These are phyloP conservation scores for Xylariales sp. DNA, from an alignment of 2,329 filamentous ascomycete species.

Conservation along the genomic window DNA sequence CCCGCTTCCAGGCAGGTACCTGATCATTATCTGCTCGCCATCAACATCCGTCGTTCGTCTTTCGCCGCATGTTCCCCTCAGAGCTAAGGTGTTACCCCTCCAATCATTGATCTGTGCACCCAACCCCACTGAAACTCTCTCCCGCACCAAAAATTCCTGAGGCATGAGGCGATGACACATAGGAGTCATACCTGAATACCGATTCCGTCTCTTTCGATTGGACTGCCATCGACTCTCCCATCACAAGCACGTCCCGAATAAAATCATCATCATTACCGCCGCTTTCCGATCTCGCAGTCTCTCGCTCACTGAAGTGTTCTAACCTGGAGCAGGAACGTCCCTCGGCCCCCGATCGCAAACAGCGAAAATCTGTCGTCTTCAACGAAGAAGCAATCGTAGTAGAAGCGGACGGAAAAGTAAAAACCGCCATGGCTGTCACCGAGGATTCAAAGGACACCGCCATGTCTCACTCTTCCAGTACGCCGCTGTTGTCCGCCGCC, in stretches of 20 bases:
- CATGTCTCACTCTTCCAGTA: constrained; percentile 70
- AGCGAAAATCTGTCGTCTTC: constrained; percentile 92
- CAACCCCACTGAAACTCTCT: background rate
- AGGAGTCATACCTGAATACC: constrained; percentile 1
- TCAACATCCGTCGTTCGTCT: no score
- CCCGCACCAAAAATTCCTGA: constrained; percentile 1
- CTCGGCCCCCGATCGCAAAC: constrained; percentile 53
- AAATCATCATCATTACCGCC: no score
- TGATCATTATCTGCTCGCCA: no score
- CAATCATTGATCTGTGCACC: constrained; percentile 1
- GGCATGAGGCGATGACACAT: background rate
- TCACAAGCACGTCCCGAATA: no score
- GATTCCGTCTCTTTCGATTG: no score
- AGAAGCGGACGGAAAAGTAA: constrained; percentile 82
- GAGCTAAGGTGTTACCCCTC: constrained; percentile 1
- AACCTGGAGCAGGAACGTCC: no score
- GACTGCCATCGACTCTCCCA: background rate
- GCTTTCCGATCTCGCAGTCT: no score
- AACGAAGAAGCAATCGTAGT: constrained; percentile 83
- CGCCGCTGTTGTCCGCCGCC: constrained; percentile 53
- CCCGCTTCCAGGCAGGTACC: no score
- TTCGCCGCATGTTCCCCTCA: no score
- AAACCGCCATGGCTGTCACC: constrained; percentile 67
- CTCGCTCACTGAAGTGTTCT: no score
- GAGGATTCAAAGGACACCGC: constrained; percentile 77